These are phyloP conservation scores for Prinsepia uniflora DNA, from an alignment of 306 rosid species.

Conservation along the genomic window DNA sequence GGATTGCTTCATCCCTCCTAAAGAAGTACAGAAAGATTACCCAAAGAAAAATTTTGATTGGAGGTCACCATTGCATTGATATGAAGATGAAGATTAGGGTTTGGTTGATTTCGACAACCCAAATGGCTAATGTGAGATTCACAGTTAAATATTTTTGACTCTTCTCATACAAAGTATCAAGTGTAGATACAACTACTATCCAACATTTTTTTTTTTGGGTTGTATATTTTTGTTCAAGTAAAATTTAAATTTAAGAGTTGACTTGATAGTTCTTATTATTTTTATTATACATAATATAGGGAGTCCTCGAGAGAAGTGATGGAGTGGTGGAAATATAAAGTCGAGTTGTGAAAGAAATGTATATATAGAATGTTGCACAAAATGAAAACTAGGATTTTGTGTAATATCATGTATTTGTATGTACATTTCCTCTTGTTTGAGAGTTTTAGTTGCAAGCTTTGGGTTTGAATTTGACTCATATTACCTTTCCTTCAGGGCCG, in stretches of 20 bases:
- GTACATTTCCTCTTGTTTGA: neutral
- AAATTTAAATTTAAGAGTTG: too few species aligned
- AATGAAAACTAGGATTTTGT: too few species aligned
- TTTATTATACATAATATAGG: neutral
- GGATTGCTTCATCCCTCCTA: slow-evolving; percentile 89
- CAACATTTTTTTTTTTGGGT: neutral
- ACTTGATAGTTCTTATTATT: neutral
- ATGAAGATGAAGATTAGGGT: slow-evolving; percentile 2
- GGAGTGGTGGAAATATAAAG: too few species aligned
- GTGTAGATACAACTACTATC: neutral
- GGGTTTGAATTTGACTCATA: neutral
- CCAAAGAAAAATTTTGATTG: slow-evolving; percentile 47
- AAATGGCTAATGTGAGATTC: neutral
- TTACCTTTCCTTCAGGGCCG: too few species aligned
- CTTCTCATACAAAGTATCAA: neutral
- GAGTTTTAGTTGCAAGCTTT: neutral
- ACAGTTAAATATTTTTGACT: neutral
- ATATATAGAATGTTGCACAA: neutral
- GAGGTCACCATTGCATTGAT: slow-evolving; percentile 47
- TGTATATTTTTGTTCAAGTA: neutral
- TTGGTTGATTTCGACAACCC: neutral
- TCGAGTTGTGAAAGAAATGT: neutral
- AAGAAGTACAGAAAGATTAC: slow-evolving; percentile 47
- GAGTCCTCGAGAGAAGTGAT: neutral
- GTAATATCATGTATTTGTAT: neutral